These are phyloP conservation scores for Gastrodia elata DNA, from an alignment of 106 monocot species.

Conservation along the genomic window DNA sequence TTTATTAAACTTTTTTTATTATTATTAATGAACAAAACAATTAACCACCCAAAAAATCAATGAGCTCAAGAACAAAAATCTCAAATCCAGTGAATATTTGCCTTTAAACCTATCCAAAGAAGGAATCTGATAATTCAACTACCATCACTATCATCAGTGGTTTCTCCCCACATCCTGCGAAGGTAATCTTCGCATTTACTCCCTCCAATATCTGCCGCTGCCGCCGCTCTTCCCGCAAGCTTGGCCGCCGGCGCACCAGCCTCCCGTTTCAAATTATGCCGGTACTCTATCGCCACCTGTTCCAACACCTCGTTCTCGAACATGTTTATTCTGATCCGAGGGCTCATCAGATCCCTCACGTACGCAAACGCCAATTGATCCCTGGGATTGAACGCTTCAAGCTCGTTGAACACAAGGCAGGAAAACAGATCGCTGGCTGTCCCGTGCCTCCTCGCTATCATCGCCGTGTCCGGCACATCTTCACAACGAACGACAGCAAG, in stretches of 20 bases:
- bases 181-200: constrained; percentile 64
- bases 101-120: not conserved
- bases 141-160: constrained; percentile 5
- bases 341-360: constrained; percentile 71
- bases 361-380: constrained; percentile 91
- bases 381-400: constrained; percentile 86
- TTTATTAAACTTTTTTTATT: not conserved
- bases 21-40: not conserved
- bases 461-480: constrained; percentile 94
- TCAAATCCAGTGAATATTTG: not conserved
- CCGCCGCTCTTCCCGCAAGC: not conserved
- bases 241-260: not conserved
- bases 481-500: not conserved
- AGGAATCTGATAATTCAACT: not conserved
- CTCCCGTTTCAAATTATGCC: constrained; percentile 54
- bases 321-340: constrained; percentile 60
- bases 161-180: constrained; percentile 69
- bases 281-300: constrained; percentile 62
- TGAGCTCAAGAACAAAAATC: not conserved
- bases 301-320: constrained; percentile 76
- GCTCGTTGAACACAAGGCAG: constrained; percentile 89
- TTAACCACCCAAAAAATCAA: not conserved
- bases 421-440: constrained; percentile 54
- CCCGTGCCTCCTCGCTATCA: constrained; percentile 61
- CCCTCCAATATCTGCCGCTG: constrained; percentile 25